Evolutionary conservation across 2,329 filamentous ascomycete species (phyloP).

Genomic region (Tolypocladium tundrense): DNA sequence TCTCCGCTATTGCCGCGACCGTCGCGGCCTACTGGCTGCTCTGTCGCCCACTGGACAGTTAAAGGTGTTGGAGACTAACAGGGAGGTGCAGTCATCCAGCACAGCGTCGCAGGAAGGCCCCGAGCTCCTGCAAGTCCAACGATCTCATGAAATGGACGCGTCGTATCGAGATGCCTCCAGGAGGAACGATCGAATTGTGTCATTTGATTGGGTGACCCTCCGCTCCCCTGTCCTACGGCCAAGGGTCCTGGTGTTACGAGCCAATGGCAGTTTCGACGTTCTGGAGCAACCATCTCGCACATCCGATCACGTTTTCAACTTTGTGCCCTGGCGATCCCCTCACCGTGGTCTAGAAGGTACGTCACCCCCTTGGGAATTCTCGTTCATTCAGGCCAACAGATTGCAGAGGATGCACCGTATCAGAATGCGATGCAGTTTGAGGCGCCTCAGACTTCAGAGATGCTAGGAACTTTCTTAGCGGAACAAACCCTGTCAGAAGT

Average conservation of each 20-base stretch:
- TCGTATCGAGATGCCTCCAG: constrained; percentile 40
- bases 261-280: constrained; percentile 51
- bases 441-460: constrained; percentile 36
- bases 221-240: constrained; percentile 44
- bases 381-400: constrained; percentile 7
- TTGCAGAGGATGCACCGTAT: constrained; percentile 38
- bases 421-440: constrained; percentile 50
- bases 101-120: constrained; percentile 36
- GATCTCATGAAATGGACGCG: constrained; percentile 52
- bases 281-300: constrained; percentile 50
- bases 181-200: constrained; percentile 52
- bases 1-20: constrained; percentile 53
- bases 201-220: constrained; percentile 57
- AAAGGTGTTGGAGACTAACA: constrained; percentile 48
- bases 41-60: constrained; percentile 54
- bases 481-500: constrained; percentile 43
- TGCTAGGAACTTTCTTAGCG: constrained; percentile 43
- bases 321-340: constrained; percentile 51
- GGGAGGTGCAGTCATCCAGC: constrained; percentile 34
- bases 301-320: constrained; percentile 46
- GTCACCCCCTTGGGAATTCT: background rate
- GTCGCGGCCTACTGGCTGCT: constrained; percentile 49
- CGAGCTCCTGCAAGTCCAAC: constrained; percentile 48
- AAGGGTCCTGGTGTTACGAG: constrained; percentile 48
- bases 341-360: constrained; percentile 46